Base-by-base conservation (phyloP, 495 filamentous ascomycete genomes). In the Tuber umbilicatum region DNA sequence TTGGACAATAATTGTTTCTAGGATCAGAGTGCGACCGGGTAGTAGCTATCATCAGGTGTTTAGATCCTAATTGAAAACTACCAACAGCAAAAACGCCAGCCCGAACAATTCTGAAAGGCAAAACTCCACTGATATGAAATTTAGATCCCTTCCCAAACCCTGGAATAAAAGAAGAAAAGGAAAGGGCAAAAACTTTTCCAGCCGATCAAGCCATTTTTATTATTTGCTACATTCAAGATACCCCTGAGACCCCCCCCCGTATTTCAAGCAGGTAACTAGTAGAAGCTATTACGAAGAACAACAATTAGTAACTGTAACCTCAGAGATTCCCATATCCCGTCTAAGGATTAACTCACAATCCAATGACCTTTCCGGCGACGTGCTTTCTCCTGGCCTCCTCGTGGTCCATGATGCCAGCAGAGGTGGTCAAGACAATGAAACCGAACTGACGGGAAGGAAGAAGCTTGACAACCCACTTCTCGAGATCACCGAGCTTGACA, bases 381-480 rank as follows among this genome's bases (percentile, higher is more conserved):
- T 98, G 95, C 89, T 97, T 97, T 85, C 95, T 89, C 84, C 95
- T 89, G 75, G 95, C 95, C 90, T 99, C 95, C 88, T 98, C 95
- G 86, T 99, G 95, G 88, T 99, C 95, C 94, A 99, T 98, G 85
- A 99, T 98, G 84, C 95, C 96, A 74, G 95, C 93, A 73, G 93
- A 97, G 86, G 95, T 99, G 84, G 95, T 99, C 83, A 98, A 91
- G 86, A 99, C 93, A 84, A 99, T 93, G 88, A 91, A 97, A 82
- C 95, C 95, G 89, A 99, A 98, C 87, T 99, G 95, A 97, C 95
- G 95, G 74, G 95, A 93, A 75, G 95, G 95, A 67, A 98, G 89
- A 79, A 99, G 92, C 90, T 97, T 96, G 84, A 94, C 92, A 83
- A 97, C 92, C 95, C 95, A 99, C 87, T 97, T 97, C 91, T 97